phyloP scores from a whole-genome alignment of 2,329 filamentous ascomycete species.

The Penicillium sp. region DNA sequence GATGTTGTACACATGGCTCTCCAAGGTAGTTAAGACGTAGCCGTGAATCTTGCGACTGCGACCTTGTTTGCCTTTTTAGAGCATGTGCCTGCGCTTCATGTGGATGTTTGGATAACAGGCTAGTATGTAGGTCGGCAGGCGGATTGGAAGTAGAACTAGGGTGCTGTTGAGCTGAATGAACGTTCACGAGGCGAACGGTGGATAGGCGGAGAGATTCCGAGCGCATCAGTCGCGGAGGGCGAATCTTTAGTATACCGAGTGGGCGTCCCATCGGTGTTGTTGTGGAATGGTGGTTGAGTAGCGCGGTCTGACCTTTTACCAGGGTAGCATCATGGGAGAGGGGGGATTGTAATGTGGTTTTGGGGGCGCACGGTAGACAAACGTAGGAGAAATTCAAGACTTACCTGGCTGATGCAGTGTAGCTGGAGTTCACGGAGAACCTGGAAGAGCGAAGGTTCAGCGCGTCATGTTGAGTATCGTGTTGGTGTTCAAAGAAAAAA shows the following conservation, averaged over 20 bases:
- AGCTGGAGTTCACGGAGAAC: neutral
- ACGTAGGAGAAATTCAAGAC: neutral
- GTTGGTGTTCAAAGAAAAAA: neutral
- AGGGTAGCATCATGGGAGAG: conserved; percentile 50
- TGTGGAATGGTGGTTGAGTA: conserved; percentile 18
- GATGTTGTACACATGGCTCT: conserved; percentile 33
- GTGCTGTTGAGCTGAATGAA: neutral
- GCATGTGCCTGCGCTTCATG: conserved; percentile 31
- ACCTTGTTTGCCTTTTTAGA: conserved; percentile 32
- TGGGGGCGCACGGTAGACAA: neutral
- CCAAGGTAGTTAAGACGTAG: conserved; percentile 28
- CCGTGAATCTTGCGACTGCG: conserved; percentile 30
- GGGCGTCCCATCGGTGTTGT: conserved; percentile 32
- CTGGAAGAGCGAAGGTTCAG: neutral
- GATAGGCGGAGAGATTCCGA: conserved; percentile 20
- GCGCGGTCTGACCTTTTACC: conserved; percentile 54
- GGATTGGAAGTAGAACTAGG: neutral
- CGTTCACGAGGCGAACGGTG: conserved; percentile 4
- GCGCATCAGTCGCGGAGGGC: neutral
- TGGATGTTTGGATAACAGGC: conserved; percentile 14
- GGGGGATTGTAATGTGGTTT: conserved; percentile 1
- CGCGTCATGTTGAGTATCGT: neutral
- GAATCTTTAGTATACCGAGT: neutral
- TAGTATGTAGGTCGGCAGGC: neutral
- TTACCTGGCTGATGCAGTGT: neutral